Base-by-base conservation (phyloP, 1,284 basidiomycete species). In the Moniliella sp. region DNA sequence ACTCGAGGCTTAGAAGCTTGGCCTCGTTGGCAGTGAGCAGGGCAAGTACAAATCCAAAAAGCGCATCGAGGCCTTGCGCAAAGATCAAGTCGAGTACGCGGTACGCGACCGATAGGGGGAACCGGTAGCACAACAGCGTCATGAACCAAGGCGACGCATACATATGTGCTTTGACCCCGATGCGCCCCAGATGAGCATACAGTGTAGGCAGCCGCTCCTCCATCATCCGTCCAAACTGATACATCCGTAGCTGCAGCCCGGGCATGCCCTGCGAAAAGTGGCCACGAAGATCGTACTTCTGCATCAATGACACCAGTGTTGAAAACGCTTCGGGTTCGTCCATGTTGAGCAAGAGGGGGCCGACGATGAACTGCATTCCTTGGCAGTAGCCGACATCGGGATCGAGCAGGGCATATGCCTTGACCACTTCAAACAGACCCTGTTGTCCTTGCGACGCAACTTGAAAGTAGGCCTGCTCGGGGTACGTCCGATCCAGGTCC, bases 311-410 rank as follows among this genome's bases (percentile, higher is more conserved):
- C n/a, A 93, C 83, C 11, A 97, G 70, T 3, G 94, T 73, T 46
- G 76, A 84, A 60, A 97, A 97, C 0, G 88, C 88, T 62, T 97
- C 88, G n/a, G n/a, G n/a, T n/a, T n/a, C n/a, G n/a, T n/a, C n/a
- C n/a, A n/a, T n/a, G 53, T 94, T 91, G 15, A 97, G 66, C 13
- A 97, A 64, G 12, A 97, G 63, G 15, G 88, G 79, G 0, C 88
- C 91, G 2, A 86, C 86, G 33, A 97, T 75, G 59, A 97, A 97
- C 1, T 50, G 48, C 53, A 58, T 58, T n/a, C 88, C 88, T 64
- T 99, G 88, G 44, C 86, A 94, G 54, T 97, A 99, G 2, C 88
- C 88, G 11, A 93, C 86, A 61, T 86, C 77, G 10, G 77, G 71
- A 61, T 97, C 88, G 62, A 86, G 84, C 69, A 97, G 57, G 17